Base-by-base conservation (phyloP, 2,329 filamentous ascomycete genomes). In the Stachybotrys elegans region DNA sequence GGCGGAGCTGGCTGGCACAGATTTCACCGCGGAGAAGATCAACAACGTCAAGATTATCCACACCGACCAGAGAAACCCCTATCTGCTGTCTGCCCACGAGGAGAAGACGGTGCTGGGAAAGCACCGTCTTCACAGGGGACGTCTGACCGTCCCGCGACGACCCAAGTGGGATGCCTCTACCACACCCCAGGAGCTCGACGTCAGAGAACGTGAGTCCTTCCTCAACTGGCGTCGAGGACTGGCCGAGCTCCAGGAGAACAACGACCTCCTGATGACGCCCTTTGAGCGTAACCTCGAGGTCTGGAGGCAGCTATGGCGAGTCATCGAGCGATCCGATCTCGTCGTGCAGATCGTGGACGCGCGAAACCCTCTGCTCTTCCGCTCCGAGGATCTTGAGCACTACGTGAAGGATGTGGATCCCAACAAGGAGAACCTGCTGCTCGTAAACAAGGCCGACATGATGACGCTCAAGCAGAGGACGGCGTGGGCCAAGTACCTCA, bases 381-480 rank as follows among this genome's bases (percentile, higher is more conserved):
- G 94, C 46, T 95, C 87, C 5, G 92, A 94, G 55, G 93, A 98
- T 71, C 69, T 98, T 48, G 93, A 97, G 61, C 76, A 73, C 52
- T 98, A 98, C 55, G 93, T 98, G 57, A 94, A 95, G 68, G 89
- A 94, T 55, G 86, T 97, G 21, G 86, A 95, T 57, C 68, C 82
- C 2, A 84, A 81, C 61, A 97, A 98, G 73, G 79, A 90, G 62
- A 98, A 97, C 63, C 61, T 98, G 59, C 66, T 98, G 44, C 73
- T 98, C 44, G 92, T 98, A 60, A 98, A 98, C 75, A 98, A 98
- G 75, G 91, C 93, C 37, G 93, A 98, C 68, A 96, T 98, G 93
- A 91, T 98, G 88, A 95, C 91, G 2, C 66, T 82, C 39, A 81
- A 81, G 57, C 94, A 98, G 69, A 76, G 93, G 52, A 78, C 78